Evolutionary conservation across 805 yeast species (phyloP).

Genomic region (Suhomyces xylopsoci): DNA sequence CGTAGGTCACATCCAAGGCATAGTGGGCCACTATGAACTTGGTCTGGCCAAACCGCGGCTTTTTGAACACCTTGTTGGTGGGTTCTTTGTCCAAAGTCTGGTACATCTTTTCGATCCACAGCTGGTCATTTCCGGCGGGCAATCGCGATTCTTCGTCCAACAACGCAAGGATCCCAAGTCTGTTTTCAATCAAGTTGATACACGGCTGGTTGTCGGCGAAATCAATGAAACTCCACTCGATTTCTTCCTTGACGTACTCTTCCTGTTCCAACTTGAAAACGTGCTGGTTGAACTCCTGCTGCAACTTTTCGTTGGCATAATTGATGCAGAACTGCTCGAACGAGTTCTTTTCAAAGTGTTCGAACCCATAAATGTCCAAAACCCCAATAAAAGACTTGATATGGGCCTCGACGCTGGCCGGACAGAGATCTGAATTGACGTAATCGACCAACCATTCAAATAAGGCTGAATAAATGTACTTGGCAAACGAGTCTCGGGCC

Average conservation of each 20-base stretch:
- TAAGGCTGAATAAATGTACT: constrained; percentile 85
- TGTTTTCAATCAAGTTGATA: constrained; percentile 85
- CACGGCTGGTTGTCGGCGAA: constrained; percentile 97
- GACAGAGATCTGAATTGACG: constrained; percentile 78
- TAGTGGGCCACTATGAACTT: constrained; percentile 90
- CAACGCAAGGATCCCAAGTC: constrained; percentile 80
- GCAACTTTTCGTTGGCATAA: constrained; percentile 94
- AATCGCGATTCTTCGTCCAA: constrained; percentile 93
- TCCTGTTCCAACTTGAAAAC: constrained; percentile 97
- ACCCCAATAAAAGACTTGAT: constrained; percentile 86
- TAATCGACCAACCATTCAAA: constrained; percentile 93
- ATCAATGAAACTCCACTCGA: constrained; percentile 95
- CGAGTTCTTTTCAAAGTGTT: constrained; percentile 89
- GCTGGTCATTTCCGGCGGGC: constrained; percentile 89
- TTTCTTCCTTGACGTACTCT: constrained; percentile 86
- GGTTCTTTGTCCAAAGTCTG: constrained; percentile 80
- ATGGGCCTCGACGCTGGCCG: constrained; percentile 59
- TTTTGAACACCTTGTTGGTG: constrained; percentile 72
- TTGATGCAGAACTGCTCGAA: constrained; percentile 97
- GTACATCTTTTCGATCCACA: constrained; percentile 89
- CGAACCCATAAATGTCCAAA: constrained; percentile 95
- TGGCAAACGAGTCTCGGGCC: constrained; percentile 95
- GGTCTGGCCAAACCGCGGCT: constrained; percentile 91
- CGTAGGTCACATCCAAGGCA: constrained; percentile 91
- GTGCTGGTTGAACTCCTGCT: constrained; percentile 96